Evolutionary conservation across 192 early-diverging fungal species (phyloP).

Genomic region (Spizellomyces sp.): DNA sequence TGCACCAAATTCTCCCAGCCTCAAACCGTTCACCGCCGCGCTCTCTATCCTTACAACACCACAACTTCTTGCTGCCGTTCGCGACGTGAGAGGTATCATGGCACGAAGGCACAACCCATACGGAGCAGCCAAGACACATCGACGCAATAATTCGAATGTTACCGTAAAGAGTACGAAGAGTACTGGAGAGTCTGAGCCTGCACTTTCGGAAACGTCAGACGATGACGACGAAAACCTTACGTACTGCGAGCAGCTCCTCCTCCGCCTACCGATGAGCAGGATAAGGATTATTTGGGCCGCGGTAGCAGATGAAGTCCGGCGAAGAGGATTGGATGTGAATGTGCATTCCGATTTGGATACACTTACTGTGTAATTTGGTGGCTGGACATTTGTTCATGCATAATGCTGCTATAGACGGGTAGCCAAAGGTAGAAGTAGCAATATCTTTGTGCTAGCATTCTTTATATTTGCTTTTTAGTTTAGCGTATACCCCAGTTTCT

Average conservation of each 20-base stretch:
- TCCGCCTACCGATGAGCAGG: constrained; percentile 15
- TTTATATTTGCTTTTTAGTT: too few relatives aligned
- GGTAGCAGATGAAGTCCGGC: constrained; percentile 20
- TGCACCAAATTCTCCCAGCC: too few relatives aligned
- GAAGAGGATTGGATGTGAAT: constrained; percentile 1
- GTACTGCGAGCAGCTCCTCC: constrained; percentile 18
- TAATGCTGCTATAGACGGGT: too few relatives aligned
- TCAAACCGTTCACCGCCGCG: constrained; percentile 4
- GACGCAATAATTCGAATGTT: background rate
- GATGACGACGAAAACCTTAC: background rate
- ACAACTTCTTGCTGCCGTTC: constrained; percentile 26
- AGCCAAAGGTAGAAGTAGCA: too few relatives aligned
- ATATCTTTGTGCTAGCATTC: too few relatives aligned
- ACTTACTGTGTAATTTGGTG: too few relatives aligned
- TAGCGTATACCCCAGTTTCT: too few relatives aligned
- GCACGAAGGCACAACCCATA: background rate
- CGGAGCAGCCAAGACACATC: background rate
- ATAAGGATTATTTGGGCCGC: constrained; percentile 17
- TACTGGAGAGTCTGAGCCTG: background rate
- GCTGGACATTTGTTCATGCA: too few relatives aligned
- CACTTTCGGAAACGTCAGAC: background rate
- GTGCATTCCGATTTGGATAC: background rate
- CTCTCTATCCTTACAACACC: constrained; percentile 16
- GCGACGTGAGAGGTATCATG: constrained; percentile 18
- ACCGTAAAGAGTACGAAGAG: background rate